Conservation (phyloP, 192 early-diverging fungal genomes). For the Coemansia biformis region DNA sequence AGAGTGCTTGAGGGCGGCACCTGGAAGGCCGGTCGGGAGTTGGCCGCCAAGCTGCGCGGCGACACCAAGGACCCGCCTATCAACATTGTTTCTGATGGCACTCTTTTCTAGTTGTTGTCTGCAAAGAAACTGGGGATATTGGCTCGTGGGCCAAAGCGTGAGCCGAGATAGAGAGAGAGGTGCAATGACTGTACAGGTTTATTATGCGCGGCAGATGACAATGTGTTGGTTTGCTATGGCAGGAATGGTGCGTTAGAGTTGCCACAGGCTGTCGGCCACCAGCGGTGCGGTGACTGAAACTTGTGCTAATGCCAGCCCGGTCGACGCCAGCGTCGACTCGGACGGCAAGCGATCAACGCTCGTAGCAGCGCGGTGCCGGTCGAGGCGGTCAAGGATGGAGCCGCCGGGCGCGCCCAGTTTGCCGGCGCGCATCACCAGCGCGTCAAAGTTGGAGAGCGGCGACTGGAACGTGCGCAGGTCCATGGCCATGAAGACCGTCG, state of each 20-base stretch:
- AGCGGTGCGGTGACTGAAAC: too few species aligned
- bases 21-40: conserved; percentile 91
- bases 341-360: conserved; percentile 19
- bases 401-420: conserved; percentile 30
- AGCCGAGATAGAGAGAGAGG: too few species aligned
- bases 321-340: conserved; percentile 23
- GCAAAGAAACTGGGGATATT: not conserved
- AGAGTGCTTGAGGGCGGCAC: conserved; percentile 90
- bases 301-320: too few species aligned
- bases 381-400: conserved; percentile 40
- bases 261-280: too few species aligned
- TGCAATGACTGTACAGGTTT: too few species aligned
- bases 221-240: too few species aligned
- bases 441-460: conserved; percentile 46
- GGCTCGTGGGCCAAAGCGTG: too few species aligned
- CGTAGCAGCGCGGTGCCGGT: conserved; percentile 14
- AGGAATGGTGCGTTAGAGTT: not conserved
- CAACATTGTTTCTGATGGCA: conserved; percentile 80
- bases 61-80: conserved; percentile 89
- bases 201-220: too few species aligned
- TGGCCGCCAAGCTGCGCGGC: conserved; percentile 69
- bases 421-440: conserved; percentile 38
- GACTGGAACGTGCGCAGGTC: conserved; percentile 46
- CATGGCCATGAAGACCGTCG: conserved; percentile 48
- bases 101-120: conserved; percentile 59